Conservation (phyloP, 345 rosid species). For the Euphorbia pulcherrima region DNA sequence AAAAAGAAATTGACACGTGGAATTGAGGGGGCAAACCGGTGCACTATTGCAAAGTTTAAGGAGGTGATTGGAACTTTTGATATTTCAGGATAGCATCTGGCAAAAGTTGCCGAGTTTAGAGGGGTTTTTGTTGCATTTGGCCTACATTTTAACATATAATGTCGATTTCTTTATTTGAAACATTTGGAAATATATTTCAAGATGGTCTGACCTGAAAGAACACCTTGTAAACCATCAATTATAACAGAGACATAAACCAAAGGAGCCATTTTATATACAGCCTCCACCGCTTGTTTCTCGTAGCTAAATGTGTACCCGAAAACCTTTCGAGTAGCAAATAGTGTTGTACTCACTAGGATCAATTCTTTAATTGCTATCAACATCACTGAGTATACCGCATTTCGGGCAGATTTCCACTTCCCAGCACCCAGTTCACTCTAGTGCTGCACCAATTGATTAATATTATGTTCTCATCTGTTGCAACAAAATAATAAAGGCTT, state of each 20-base stretch:
- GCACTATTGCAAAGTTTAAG: too few species aligned
- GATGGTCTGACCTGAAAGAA: conserved; percentile 72
- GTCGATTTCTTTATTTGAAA: too few species aligned
- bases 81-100: too few species aligned
- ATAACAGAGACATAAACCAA: conserved; percentile 56
- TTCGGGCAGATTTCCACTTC: conserved; percentile 44
- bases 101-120: too few species aligned
- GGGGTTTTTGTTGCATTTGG: too few species aligned
- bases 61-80: too few species aligned
- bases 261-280: conserved; percentile 69
- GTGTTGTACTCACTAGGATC: conserved; percentile 33
- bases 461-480: too few species aligned
- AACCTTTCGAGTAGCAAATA: conserved; percentile 38
- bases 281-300: conserved; percentile 58
- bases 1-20: too few species aligned
- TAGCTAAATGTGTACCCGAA: conserved; percentile 71
- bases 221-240: conserved; percentile 58
- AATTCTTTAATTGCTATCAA: conserved; percentile 38
- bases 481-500: too few species aligned
- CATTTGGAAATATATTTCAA: too few species aligned
- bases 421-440: conserved; percentile 85
- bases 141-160: too few species aligned
- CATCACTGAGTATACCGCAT: conserved; percentile 40
- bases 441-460: conserved; percentile 56
- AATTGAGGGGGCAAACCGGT: too few species aligned